A percentile compares a stretch with the other conserved stretches of the same genome.
phyloP scores from a whole-genome alignment of 1,139 yeast species.

The Debaryomyces udenii region DNA sequence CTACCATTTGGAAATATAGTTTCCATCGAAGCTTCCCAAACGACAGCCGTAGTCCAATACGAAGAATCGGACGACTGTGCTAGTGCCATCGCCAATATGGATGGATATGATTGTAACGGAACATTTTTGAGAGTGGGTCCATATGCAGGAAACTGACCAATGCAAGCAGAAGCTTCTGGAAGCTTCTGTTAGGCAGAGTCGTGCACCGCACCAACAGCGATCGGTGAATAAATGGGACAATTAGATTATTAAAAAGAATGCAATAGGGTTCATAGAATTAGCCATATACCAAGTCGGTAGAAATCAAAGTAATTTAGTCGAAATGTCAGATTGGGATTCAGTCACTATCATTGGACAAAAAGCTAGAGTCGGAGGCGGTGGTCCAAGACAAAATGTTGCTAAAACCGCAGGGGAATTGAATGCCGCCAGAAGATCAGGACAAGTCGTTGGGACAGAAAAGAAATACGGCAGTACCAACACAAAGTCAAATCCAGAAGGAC shows the following conservation, averaged over 20 bases:
- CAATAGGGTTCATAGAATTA: too few species aligned
- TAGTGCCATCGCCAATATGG: constrained; percentile 17
- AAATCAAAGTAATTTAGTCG: too few species aligned
- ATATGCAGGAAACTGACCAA: background rate
- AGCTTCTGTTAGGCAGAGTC: constrained; percentile 1
- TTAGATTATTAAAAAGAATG: background rate
- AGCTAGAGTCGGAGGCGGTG: constrained; percentile 86
- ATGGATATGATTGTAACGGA: constrained; percentile 16
- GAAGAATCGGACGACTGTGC: constrained; percentile 16
- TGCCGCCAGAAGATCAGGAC: constrained; percentile 92
- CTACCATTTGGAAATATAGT: constrained; percentile 17
- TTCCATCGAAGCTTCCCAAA: constrained; percentile 3
- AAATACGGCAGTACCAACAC: constrained; percentile 76
- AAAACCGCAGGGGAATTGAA: constrained; percentile 76
- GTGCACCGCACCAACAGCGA: constrained; percentile 1
- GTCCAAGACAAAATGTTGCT: constrained; percentile 87
- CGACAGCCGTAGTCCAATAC: constrained; percentile 13
- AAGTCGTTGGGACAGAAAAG: constrained; percentile 89
- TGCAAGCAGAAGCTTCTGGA: constrained; percentile 5
- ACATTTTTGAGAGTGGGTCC: constrained; percentile 12
- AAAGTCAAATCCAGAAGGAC: constrained; percentile 84
- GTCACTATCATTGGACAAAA: constrained; percentile 87
- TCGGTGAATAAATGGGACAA: constrained; percentile 1
- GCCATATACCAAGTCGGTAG: too few species aligned
- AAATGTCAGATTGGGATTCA: constrained; percentile 81